Base-by-base conservation (phyloP, 2,329 filamentous ascomycete species). In the Massarina eburnea region DNA sequence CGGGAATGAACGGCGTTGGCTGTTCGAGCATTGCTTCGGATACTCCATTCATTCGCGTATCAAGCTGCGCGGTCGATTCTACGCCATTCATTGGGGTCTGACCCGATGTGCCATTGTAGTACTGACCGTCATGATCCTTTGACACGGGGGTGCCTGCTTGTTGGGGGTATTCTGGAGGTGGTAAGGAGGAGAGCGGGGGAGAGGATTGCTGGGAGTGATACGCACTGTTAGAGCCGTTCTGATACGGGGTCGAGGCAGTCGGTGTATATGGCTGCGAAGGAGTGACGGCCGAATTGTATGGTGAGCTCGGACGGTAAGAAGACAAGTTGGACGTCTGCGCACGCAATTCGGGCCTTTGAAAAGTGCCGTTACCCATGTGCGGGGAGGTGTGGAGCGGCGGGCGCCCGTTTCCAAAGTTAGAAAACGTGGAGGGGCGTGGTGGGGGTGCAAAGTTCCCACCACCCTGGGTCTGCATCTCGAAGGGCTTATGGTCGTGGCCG, bases 1-100 rank as follows among this genome's bases (percentile, higher is more conserved):
- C 86, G 1, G 92, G 90, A 58, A 95, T 88, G 4, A 88, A 85
- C 56, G 75, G 59, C 57, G 76, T 36, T 64, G 76, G 49, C 74
- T 73, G 59, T 62, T 73, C 62, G 71, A 77, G 55, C 43, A 76
- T 64, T 44, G 59, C 62, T 32, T 71, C 67, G 1, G 67, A 67
- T 1, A 70, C 67, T 8, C 58, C 59, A 20, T 67, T 67, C 58
- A 71, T 67, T 10, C 61, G 40, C 10, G 54, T 58, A 42, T 61
- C 66, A 2, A 67, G 54, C 32, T 66, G 62, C 1, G 64, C 61
- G 5, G 69, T 70, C 27, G 68, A 58, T 54, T 71, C 69, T 33
- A 71, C 62, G 30, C 62, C 65, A 32, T 69, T 68, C 65, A 70
- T 70, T 1, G 64, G 59, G 3, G 60, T 64, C 45, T 66, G 64